Evolutionary conservation across 2,329 filamentous ascomycete species (phyloP).

Genomic region (Chaetothyriales sp.): DNA sequence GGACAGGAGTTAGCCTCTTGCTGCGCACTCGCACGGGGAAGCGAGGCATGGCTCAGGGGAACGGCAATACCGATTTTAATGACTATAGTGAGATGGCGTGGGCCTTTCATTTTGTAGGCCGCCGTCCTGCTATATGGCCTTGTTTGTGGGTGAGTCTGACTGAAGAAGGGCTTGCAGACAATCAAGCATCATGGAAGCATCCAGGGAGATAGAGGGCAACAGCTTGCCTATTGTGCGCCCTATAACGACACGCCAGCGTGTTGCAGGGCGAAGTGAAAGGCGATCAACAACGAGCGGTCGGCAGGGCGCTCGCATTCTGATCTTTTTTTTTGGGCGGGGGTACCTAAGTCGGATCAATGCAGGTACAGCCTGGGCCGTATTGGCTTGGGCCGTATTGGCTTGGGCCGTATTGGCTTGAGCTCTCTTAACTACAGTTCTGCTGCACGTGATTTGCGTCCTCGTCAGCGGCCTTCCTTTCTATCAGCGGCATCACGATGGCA

Average conservation of each 20-base stretch:
- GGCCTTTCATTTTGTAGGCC: slow-evolving; percentile 45
- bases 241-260: background rate
- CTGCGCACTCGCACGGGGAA: background rate
- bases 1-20: slow-evolving; percentile 6
- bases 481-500: background rate
- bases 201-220: background rate
- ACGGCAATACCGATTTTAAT: slow-evolving; percentile 63
- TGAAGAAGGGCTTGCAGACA: background rate
- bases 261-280: background rate
- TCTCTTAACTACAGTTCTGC: too few relatives aligned
- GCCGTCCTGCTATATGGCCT: slow-evolving; percentile 39
- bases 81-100: slow-evolving; percentile 59
- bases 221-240: background rate
- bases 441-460: too few relatives aligned
- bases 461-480: background rate
- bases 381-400: too few relatives aligned
- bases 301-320: background rate
- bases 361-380: too few relatives aligned
- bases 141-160: background rate
- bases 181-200: background rate
- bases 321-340: background rate
- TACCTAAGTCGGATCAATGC: background rate
- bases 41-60: background rate
- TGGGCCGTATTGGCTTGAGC: too few relatives aligned
- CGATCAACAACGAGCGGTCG: background rate